Evolutionary conservation across 257 asterid species (phyloP).

Genomic region (Linaria vulgaris): DNA sequence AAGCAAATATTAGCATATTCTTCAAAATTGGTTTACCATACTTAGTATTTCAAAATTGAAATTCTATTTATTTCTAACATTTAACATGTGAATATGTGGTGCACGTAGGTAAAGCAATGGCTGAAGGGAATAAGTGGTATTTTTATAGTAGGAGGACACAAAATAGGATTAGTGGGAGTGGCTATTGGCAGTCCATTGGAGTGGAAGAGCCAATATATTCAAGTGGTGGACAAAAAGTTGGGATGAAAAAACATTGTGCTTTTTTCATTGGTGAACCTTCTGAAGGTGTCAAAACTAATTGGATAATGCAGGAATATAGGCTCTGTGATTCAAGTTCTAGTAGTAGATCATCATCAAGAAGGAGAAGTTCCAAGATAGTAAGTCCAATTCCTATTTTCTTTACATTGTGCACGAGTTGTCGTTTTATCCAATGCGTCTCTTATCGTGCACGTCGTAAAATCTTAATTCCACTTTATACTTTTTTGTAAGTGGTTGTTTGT

Average conservation of each 20-base stretch:
- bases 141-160: conserved; percentile 83
- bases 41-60: too few relatives aligned
- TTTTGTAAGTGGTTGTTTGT: too few relatives aligned
- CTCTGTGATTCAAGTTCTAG: conserved; percentile 47
- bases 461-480: too few relatives aligned
- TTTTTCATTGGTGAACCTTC: conserved; percentile 70
- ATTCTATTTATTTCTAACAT: too few relatives aligned
- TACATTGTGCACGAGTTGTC: too few relatives aligned
- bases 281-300: conserved; percentile 60
- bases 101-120: conserved; percentile 84
- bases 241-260: conserved; percentile 58
- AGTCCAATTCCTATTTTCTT: conserved; percentile 14
- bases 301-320: conserved; percentile 88
- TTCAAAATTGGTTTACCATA: too few relatives aligned
- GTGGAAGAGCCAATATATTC: conserved; percentile 72
- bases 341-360: conserved; percentile 56
- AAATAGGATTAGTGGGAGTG: conserved; percentile 61
- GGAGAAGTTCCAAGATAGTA: conserved; percentile 56
- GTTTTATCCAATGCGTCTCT: too few relatives aligned
- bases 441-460: too few relatives aligned
- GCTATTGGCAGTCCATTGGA: conserved; percentile 74
- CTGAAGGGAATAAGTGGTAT: conserved; percentile 90
- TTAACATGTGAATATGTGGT: too few relatives aligned
- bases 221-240: conserved; percentile 45
- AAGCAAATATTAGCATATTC: neutral